Evolutionary conservation across 345 rosid genomes (phyloP), one percentile per base, ranked within the genome.

Genomic region (Eucalyptus urophylla): DNA sequence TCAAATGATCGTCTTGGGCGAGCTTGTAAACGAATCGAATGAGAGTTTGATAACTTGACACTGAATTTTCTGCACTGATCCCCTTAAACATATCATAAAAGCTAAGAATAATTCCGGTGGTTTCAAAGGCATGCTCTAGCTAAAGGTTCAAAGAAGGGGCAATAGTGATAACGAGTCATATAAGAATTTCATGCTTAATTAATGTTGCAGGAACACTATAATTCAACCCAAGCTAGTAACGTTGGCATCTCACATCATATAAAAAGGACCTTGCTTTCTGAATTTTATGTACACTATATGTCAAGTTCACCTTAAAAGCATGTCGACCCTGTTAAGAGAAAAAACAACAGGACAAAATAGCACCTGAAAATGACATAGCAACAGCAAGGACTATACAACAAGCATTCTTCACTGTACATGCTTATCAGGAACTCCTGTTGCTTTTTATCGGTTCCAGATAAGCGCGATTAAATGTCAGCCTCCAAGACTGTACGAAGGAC

Each of bases 401-500:
- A 21, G 83, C 47, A 37, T 76, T 40, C 72, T 15, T 40, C 80
- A 43, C 33, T 51, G 40, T 25, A 53, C 31, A 49, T 69, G 62
- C 31, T 21, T 67, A 65, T 67, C 19, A 37, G 29, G 44, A 72
- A 67, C 29, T 88, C 54, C 81, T 17, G 81, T 33, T 33, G 81
- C 62, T 9, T 72, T 40, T 40, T 76, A 76, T 22, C 15, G 1
- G 83, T 40, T 21, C 83, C 83, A 76, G 83, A 76, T 76, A 21
- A 76, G 83, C 29, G 5, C 5, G 1, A 40, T 21, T 21, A 40
- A 76, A 21, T 11, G 69, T 92, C 90, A 94, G 90, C 94, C 94
- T 90, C 93, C 94, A 31, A 89, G 89, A 86, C 87, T 65, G 83
- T 88, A 58, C 72, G 91, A 89, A 69, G 92, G 87, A 80, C 76